Evolutionary conservation across 1,139 yeast species (phyloP), one percentile per base, ranked within the genome.

Genomic region (Saccharomycopsis crataegensis): DNA sequence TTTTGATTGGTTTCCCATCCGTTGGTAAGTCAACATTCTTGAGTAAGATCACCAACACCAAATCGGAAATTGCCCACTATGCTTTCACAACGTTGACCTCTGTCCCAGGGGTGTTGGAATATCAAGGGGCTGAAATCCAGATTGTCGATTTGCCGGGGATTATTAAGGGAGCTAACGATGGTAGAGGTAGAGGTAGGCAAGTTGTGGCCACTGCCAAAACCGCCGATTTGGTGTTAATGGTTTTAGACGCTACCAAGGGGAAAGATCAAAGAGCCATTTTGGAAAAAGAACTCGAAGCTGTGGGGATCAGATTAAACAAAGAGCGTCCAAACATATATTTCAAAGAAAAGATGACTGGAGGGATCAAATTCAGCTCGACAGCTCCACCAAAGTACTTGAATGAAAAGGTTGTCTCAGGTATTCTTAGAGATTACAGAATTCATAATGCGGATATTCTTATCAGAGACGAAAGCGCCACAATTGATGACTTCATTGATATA

Each of bases 101-200:
- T 0, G 97, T 93, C 33, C 98, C 98, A 0, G 98, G 97, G 50
- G 93, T 91, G 16, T 74, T 93, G 62, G 93, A 90, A 66, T 89
- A 91, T 65, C 90, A 90, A 66, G 98, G 98, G 43, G 96, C 99
- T 0, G 97, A 91, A 65, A 90, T 93, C 57, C 99, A 93, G 70
- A 85, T 93, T 62, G 91, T 93, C 16, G 99, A 93, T 78, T 73
- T 93, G 58, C 99, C 99, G 0, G 99, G 99, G 68, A 93, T 93
- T 63, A 93, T 93, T 58, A 89, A 88, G 66, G 98, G 98, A 44
- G 99, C 99, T 12, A 78, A 96, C 34, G 96, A 88, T 66, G 99
- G 99, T 64, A 90, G 91, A 68, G 99, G 99, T 64, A 81, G 99
- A 69, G 99, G 99, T 58, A 78, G 96, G 62, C 98, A 93, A 67